Evolutionary conservation across 2,329 filamentous ascomycete species (phyloP).

Genomic region (Beauveria brongniartii): DNA sequence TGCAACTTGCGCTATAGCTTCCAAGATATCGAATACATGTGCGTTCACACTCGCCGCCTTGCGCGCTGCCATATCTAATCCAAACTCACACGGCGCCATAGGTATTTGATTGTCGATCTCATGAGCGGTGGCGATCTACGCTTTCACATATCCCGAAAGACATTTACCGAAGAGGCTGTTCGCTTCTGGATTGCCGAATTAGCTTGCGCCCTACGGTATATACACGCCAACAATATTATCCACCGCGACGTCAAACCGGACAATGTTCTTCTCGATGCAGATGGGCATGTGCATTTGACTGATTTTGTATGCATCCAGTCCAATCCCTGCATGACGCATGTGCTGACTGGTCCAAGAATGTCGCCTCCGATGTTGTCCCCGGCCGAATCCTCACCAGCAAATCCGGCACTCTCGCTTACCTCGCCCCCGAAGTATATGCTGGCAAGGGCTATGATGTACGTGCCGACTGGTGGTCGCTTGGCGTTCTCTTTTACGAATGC

Average conservation of each 20-base stretch:
- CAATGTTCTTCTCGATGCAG: constrained; percentile 78
- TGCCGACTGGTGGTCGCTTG: constrained; percentile 97
- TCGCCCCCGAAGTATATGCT: constrained; percentile 90
- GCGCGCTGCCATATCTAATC: not conserved
- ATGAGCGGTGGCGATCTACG: constrained; percentile 97
- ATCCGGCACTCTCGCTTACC: constrained; percentile 90
- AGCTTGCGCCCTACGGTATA: constrained; percentile 81
- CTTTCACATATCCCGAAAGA: constrained; percentile 96
- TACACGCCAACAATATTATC: constrained; percentile 80
- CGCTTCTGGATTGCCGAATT: constrained; percentile 96
- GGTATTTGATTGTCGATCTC: constrained; percentile 95
- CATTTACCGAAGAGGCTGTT: constrained; percentile 94
- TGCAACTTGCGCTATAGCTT: constrained; percentile 99
- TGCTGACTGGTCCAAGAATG: constrained; percentile 59
- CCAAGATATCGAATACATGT: constrained; percentile 99
- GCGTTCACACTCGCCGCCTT: constrained; percentile 29
- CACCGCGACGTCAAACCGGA: constrained; percentile 90
- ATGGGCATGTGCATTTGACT: constrained; percentile 92
- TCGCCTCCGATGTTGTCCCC: constrained; percentile 85
- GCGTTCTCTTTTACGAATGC: constrained; percentile 98
- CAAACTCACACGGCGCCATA: constrained; percentile 22
- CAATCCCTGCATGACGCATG: not conserved
- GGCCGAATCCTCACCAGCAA: constrained; percentile 85
- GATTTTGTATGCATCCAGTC: constrained; percentile 67
- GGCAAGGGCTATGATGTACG: constrained; percentile 83